Conservation (phyloP, 441 rosid genomes). For the Syzygium syzygioides region DNA sequence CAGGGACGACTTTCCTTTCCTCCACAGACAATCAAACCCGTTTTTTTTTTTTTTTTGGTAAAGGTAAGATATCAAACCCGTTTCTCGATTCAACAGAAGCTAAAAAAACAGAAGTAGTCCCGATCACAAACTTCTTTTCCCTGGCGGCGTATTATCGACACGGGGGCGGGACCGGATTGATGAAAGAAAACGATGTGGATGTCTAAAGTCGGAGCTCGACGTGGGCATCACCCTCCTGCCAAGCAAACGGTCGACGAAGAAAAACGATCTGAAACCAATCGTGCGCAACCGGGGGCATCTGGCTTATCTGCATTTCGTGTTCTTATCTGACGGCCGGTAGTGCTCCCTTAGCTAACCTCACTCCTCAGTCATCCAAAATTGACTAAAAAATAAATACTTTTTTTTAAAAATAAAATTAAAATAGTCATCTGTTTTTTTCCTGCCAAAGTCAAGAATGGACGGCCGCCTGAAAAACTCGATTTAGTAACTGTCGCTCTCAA, state of each 20-base stretch:
- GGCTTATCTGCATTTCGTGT: not conserved
- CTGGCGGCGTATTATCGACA: not conserved
- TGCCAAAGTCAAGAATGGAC: not conserved
- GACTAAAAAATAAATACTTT: not conserved
- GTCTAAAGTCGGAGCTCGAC: not conserved
- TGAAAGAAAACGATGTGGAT: no score
- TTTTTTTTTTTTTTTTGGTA: no score
- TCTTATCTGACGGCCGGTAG: not conserved
- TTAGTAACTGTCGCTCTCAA: no score
- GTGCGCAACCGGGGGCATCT: not conserved
- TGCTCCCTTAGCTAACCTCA: not conserved
- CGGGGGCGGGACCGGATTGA: no score
- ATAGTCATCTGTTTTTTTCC: not conserved
- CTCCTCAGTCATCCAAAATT: not conserved
- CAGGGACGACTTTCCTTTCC: not conserved
- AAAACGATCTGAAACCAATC: not conserved
- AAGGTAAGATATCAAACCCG: not conserved
- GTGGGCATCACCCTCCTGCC: not conserved
- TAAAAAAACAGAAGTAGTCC: not conserved
- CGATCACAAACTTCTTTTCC: not conserved
- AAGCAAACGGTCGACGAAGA: not conserved
- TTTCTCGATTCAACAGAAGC: not conserved
- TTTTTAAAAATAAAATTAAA: not conserved
- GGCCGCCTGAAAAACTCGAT: not conserved
- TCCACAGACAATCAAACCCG: not conserved